Conservation (phyloP, 768 basidiomycete genomes). For the Suillus tomentosus region DNA sequence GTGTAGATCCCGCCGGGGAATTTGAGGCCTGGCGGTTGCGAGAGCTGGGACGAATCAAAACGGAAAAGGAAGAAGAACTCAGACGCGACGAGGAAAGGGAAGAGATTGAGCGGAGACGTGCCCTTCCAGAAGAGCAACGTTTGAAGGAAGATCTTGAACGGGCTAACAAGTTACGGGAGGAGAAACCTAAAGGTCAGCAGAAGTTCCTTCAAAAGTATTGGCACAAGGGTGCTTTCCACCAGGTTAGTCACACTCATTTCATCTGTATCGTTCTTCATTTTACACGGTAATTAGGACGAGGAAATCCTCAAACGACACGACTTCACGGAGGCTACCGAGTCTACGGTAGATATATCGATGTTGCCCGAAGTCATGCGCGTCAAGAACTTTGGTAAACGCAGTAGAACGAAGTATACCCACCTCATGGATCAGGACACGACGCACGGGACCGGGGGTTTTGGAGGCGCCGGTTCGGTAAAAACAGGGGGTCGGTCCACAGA, state of each 20-base stretch:
- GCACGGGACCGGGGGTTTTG: constrained; percentile 59
- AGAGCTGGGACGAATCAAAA: constrained; percentile 90
- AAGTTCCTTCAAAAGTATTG: constrained; percentile 98
- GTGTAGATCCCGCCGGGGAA: constrained; percentile 82
- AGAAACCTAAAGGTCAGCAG: constrained; percentile 89
- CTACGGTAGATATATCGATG: constrained; percentile 82
- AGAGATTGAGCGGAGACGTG: constrained; percentile 89
- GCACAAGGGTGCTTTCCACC: constrained; percentile 99
- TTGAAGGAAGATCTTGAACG: constrained; percentile 89
- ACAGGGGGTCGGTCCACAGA: constrained; percentile 57
- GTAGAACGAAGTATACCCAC: constrained; percentile 96
- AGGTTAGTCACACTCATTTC: constrained; percentile 50
- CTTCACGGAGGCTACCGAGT: constrained; percentile 87
- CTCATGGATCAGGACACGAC: constrained; percentile 94
- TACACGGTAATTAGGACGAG: constrained; percentile 60
- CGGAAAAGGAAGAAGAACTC: constrained; percentile 88
- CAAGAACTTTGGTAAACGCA: constrained; percentile 89
- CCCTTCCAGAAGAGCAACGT: constrained; percentile 91
- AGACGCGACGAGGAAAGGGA: constrained; percentile 82
- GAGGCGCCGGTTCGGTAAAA: constrained; percentile 55
- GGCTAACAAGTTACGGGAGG: constrained; percentile 79
- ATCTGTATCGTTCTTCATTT: constrained; percentile 16
- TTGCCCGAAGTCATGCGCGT: constrained; percentile 98
- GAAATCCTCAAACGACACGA: constrained; percentile 84
- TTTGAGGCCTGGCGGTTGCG: constrained; percentile 97